These are phyloP conservation scores for Aspergillus diversus DNA, from an alignment of 495 filamentous ascomycete genomes.

Conservation along the genomic window DNA sequence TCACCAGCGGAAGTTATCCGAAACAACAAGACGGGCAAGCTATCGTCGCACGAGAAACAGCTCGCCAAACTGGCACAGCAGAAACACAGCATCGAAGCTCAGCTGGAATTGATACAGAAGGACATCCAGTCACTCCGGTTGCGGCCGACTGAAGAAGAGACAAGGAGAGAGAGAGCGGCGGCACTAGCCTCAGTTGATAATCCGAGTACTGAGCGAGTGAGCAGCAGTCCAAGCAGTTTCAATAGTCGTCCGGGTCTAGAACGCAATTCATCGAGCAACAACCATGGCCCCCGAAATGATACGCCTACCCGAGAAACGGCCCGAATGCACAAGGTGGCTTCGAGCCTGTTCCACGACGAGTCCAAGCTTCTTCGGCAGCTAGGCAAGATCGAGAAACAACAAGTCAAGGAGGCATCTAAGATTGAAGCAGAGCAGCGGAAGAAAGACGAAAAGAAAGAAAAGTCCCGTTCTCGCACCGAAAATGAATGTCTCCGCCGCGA, in stretches of 20 bases:
- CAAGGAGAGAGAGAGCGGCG: slow-evolving; percentile 43
- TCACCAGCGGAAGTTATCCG: slow-evolving; percentile 31
- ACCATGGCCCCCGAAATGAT: slow-evolving; percentile 8
- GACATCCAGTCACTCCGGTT: slow-evolving; percentile 44
- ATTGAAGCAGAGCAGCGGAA: slow-evolving; percentile 45
- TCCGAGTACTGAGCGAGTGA: slow-evolving; percentile 18
- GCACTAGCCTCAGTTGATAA: slow-evolving; percentile 19
- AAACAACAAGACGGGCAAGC: slow-evolving; percentile 38
- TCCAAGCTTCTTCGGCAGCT: slow-evolving; percentile 33
- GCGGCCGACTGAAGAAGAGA: slow-evolving; percentile 38
- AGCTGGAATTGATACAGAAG: slow-evolving; percentile 56
- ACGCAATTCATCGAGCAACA: slow-evolving; percentile 12
- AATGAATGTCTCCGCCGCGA: slow-evolving; percentile 59
- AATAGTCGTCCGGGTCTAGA: slow-evolving; percentile 4
- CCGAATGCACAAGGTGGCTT: slow-evolving; percentile 34
- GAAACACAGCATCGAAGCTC: slow-evolving; percentile 69
- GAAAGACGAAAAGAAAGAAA: slow-evolving; percentile 54
- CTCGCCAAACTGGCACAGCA: slow-evolving; percentile 73
- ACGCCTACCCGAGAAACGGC: slow-evolving; percentile 24
- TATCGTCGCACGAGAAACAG: slow-evolving; percentile 68
- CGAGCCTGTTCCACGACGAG: slow-evolving; percentile 38
- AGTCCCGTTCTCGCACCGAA: slow-evolving; percentile 45
- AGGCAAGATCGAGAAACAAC: slow-evolving; percentile 13
- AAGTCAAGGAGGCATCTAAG: slow-evolving; percentile 37
- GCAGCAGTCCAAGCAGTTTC: slow-evolving; percentile 25